A percentile compares a stretch with the other conserved stretches of the same genome.
phyloP scores from a whole-genome alignment of 352 stramenopile genomes.

The Phytophthora brassicae region DNA sequence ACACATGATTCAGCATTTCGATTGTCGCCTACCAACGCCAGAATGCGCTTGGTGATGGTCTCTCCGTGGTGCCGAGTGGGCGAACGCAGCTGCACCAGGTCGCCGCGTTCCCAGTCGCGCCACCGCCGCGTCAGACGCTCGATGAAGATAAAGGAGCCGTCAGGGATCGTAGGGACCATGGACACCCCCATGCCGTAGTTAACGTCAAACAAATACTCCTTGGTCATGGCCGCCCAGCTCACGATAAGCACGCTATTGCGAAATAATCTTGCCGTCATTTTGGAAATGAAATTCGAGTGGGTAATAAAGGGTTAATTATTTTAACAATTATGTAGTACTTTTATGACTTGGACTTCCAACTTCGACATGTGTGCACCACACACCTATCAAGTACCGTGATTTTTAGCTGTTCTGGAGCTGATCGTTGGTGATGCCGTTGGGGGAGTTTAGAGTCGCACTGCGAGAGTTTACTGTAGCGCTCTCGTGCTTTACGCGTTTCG shows the following conservation, averaged over 20 bases:
- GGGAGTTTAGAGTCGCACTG: constrained; percentile 4
- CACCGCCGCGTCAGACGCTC: constrained; percentile 75
- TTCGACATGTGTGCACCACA: background rate
- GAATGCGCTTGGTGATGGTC: constrained; percentile 87
- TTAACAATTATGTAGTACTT: no score
- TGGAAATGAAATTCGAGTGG: background rate
- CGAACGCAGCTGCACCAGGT: constrained; percentile 84
- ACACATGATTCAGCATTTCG: background rate
- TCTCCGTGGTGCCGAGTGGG: constrained; percentile 70
- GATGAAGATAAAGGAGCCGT: constrained; percentile 83
- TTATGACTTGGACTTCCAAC: no score
- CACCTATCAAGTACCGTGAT: background rate
- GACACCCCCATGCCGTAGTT: constrained; percentile 85
- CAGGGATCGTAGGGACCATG: constrained; percentile 80
- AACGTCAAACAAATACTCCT: constrained; percentile 72
- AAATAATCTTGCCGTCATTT: constrained; percentile 21
- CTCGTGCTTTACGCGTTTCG: constrained; percentile 79
- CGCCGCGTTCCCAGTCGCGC: constrained; percentile 62
- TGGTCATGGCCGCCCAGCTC: constrained; percentile 60
- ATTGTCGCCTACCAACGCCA: constrained; percentile 59
- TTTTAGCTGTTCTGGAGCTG: background rate
- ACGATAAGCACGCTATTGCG: constrained; percentile 62
- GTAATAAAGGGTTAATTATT: background rate
- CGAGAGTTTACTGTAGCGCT: constrained; percentile 50
- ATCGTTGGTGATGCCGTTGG: no score